These are phyloP conservation scores for Wallacemonas sp. DNA, from an alignment of 208 protist species.

Conservation along the genomic window DNA sequence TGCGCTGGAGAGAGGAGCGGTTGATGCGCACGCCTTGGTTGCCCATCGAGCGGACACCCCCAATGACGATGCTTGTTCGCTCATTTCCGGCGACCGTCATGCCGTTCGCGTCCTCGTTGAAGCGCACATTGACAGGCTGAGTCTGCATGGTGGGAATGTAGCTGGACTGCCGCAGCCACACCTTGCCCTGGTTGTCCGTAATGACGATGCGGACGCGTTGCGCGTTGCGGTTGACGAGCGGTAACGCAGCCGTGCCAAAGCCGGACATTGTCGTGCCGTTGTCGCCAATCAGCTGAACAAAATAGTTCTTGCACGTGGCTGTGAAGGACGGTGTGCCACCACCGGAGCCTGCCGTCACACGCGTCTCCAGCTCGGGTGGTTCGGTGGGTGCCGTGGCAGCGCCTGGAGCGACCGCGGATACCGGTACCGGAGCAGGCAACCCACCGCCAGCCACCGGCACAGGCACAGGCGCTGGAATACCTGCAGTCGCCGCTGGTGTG, in stretches of 20 bases:
- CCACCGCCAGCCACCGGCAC: not conserved
- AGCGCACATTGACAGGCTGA: slow-evolving; percentile 17
- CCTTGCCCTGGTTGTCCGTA: slow-evolving; percentile 32
- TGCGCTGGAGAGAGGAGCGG: slow-evolving; percentile 17
- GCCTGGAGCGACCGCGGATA: not conserved
- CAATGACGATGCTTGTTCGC: not conserved
- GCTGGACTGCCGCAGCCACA: slow-evolving; percentile 50
- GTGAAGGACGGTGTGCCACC: slow-evolving; percentile 40
- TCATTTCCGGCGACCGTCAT: slow-evolving; percentile 18
- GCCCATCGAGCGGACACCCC: slow-evolving; percentile 9
- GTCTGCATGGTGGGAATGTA: slow-evolving; percentile 46
- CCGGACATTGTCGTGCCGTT: slow-evolving; percentile 46
- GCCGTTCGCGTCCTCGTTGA: slow-evolving; percentile 33
- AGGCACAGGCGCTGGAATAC: not conserved
- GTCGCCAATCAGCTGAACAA: slow-evolving; percentile 55
- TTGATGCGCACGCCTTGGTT: slow-evolving; percentile 2
- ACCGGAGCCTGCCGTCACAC: slow-evolving; percentile 11
- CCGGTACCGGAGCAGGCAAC: not conserved
- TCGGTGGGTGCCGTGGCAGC: not conserved
- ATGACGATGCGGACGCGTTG: slow-evolving; percentile 57
- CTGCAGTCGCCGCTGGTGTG: not conserved
- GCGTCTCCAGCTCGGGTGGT: slow-evolving; percentile 56
- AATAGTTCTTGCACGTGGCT: slow-evolving; percentile 35
- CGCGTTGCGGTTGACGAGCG: slow-evolving; percentile 35
- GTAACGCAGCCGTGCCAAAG: slow-evolving; percentile 33